Evolutionary conservation across 257 asterid species (phyloP), one percentile per base, ranked within the genome.

Genomic region (Euphrasia confusa): DNA sequence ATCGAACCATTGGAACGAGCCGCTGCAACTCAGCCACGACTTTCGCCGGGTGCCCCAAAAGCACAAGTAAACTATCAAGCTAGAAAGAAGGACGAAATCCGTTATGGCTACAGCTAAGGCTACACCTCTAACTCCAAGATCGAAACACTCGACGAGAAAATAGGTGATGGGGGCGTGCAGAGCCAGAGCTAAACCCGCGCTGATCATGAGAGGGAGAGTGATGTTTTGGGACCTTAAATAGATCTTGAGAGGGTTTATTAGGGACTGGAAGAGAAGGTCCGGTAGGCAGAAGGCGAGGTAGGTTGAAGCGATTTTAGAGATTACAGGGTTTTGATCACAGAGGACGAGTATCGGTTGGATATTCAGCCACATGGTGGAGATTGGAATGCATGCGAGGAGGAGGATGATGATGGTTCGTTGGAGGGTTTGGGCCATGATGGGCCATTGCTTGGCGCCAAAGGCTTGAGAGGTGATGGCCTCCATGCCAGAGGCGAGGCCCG

Each of bases 401-500:
- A 89, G 83, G 55, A 87, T 58, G 24, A 67, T 24, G 17, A 84
- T 37, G 5, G 86, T 86, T 52, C 95, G 74, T 32, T 82, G 84
- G 3, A 89, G 71, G 7, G 91, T 77, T 55, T 72, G 85, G 17
- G 63, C 63, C 72, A 87, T 77, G 18, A 84, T 65, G 7, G 76
- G 57, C 81, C 79, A 77, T n/a, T 78, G 84, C 4, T 78, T 77
- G 10, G 94, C 94, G 18, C 97, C 94, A 53, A 78, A 86, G 2
- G 97, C 95, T 65, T 87, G 95, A 10, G 87, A 75, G 9, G 87
- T 68, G 1, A 89, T 80, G 56, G 94, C 77, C 37, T 86, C 95
- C 84, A 81, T 83, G 15, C 97, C 97, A 56, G 72, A 64, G 42
- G 95, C 84, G 0, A 86, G 77, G 30, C 95, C 97, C 3, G 81